Evolutionary conservation across 1,139 yeast genomes (phyloP).

Genomic region (Yarrowia galli): DNA sequence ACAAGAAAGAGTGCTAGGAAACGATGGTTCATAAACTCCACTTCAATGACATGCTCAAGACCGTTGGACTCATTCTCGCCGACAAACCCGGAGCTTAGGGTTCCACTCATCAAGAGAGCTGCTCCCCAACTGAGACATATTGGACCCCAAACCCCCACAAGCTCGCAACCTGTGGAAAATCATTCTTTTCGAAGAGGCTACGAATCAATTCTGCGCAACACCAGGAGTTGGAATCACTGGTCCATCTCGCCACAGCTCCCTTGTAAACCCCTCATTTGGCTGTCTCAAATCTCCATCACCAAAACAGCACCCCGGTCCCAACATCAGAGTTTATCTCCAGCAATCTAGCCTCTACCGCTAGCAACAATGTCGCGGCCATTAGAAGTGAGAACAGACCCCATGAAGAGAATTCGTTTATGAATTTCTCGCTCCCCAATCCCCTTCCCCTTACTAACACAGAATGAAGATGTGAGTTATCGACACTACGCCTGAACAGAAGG

Average conservation of each 20-base stretch:
- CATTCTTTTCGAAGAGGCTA: not conserved
- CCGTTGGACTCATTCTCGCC: too few relatives aligned
- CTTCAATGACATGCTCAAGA: too few relatives aligned
- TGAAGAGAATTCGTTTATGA: not conserved
- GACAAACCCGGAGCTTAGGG: too few relatives aligned
- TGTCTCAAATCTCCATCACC: not conserved
- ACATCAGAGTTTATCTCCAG: slow-evolving; percentile 34
- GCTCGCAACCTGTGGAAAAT: slow-evolving; percentile 14
- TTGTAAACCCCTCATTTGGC: not conserved
- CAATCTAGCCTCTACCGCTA: slow-evolving; percentile 26
- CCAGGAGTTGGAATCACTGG: not conserved
- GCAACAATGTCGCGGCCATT: slow-evolving; percentile 39
- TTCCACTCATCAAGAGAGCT: too few relatives aligned
- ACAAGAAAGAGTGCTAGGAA: too few relatives aligned
- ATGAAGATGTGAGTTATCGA: slow-evolving; percentile 35
- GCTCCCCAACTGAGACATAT: not conserved
- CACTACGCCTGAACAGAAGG: not conserved
- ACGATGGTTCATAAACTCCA: too few relatives aligned
- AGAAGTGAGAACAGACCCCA: slow-evolving; percentile 24
- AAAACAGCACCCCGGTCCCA: slow-evolving; percentile 5
- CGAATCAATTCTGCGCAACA: not conserved
- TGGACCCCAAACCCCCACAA: not conserved
- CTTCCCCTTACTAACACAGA: slow-evolving; percentile 32
- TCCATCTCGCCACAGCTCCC: not conserved
- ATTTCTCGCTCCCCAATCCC: not conserved